Evolutionary conservation across 345 rosid genomes (phyloP).

Genomic region (Populus pruinosa): DNA sequence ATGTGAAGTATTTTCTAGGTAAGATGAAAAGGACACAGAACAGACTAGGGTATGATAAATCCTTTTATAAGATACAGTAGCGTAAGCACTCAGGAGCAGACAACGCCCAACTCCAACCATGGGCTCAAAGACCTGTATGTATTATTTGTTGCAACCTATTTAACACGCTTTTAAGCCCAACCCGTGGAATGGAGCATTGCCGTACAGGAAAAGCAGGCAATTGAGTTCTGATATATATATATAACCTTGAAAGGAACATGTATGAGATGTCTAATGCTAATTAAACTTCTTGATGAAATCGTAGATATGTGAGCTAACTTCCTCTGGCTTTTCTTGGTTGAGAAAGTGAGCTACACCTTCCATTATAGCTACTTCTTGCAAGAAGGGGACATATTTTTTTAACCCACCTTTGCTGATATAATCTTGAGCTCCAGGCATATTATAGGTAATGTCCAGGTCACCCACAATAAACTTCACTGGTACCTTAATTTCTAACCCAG

Average conservation of each 20-base stretch:
- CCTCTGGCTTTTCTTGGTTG: conserved; percentile 12
- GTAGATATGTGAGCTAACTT: conserved; percentile 8
- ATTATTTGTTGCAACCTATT: background rate
- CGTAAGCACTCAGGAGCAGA: no score
- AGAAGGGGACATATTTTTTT: conserved; percentile 11
- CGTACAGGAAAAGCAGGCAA: background rate
- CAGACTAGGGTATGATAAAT: no score
- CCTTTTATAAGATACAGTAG: no score
- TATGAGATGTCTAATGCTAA: background rate
- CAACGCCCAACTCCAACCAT: no score
- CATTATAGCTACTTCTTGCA: conserved; percentile 14
- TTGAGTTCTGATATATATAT: background rate
- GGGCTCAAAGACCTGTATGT: no score
- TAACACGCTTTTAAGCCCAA: background rate
- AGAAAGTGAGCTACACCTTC: conserved; percentile 17
- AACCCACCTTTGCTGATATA: conserved; percentile 9
- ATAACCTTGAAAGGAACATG: no score
- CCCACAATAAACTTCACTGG: conserved; percentile 21
- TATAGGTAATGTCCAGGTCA: conserved; percentile 8
- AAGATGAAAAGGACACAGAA: no score
- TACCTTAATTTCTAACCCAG: conserved; percentile 12
- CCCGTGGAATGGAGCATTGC: background rate
- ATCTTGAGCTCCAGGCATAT: conserved; percentile 9
- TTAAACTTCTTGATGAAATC: conserved; percentile 24
- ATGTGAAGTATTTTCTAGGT: no score